A percentile compares a stretch with the other conserved stretches of the same genome.
phyloP scores from a whole-genome alignment of 176 grass and related monocot species.

The Panicum miliaceum region DNA sequence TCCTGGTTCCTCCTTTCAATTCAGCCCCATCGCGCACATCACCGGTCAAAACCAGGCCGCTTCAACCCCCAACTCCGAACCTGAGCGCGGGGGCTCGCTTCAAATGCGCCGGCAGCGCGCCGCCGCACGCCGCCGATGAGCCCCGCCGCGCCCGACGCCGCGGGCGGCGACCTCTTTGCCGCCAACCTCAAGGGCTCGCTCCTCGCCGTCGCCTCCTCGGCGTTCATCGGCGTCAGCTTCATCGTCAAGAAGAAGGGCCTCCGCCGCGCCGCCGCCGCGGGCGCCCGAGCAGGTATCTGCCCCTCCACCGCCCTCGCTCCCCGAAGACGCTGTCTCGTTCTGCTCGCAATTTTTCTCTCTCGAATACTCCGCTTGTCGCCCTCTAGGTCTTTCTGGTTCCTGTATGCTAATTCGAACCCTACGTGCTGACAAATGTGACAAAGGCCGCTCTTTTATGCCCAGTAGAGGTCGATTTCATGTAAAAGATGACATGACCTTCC shows the following conservation, averaged over 20 bases:
- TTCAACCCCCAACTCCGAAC: constrained; percentile 8
- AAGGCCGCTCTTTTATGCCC: constrained; percentile 27
- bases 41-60: not conserved
- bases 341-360: not conserved
- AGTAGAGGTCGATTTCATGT: constrained; percentile 27
- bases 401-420: constrained; percentile 39
- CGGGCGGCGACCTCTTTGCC: constrained; percentile 64
- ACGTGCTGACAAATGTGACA: not conserved
- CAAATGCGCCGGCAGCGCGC: constrained; percentile 46
- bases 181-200: constrained; percentile 89
- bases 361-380: constrained; percentile 1
- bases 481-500: not conserved
- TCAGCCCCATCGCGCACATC: constrained; percentile 29
- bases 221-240: constrained; percentile 98
- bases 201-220: constrained; percentile 82
- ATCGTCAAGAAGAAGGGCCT: constrained; percentile 98
- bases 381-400: constrained; percentile 37
- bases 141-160: constrained; percentile 25
- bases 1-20: not conserved
- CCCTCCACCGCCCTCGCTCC: constrained; percentile 26
- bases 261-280: constrained; percentile 71
- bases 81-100: constrained; percentile 13
- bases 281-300: constrained; percentile 68
- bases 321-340: not conserved
- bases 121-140: constrained; percentile 47